These are phyloP conservation scores for Fraxinus ornus DNA, from an alignment of 305 asterid species.

Conservation along the genomic window DNA sequence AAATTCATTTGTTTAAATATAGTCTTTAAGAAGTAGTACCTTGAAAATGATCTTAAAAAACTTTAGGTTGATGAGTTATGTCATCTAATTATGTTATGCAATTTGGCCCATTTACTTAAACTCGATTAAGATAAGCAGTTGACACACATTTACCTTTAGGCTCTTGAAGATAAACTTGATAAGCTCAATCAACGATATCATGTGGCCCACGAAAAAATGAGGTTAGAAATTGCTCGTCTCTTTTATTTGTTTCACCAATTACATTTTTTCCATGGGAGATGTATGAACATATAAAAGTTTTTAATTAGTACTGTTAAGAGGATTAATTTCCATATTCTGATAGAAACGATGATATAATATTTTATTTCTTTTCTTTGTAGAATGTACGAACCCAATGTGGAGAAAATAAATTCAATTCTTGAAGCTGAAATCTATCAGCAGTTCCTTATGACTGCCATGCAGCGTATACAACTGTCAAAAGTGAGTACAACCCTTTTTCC, in stretches of 20 bases:
- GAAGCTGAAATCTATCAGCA: conserved; percentile 58
- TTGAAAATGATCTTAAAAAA: not conserved
- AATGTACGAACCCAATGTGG: conserved; percentile 48
- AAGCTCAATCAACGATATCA: conserved; percentile 41
- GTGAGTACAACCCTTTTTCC: conserved; percentile 22
- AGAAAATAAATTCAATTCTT: conserved; percentile 42
- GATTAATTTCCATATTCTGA: not conserved
- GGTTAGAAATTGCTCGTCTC: conserved; percentile 27
- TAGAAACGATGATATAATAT: not conserved
- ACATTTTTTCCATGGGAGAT: not conserved
- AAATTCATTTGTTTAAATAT: not conserved
- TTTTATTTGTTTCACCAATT: not conserved
- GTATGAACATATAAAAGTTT: not conserved
- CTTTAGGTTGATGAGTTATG: not conserved
- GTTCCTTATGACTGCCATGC: conserved; percentile 49
- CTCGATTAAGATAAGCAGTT: not conserved
- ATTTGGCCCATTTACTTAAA: not conserved
- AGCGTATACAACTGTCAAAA: conserved; percentile 40
- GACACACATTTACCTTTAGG: conserved; percentile 26
- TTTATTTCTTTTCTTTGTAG: conserved; percentile 19
- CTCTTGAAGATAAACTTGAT: conserved; percentile 52
- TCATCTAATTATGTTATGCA: not conserved
- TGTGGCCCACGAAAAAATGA: conserved; percentile 49
- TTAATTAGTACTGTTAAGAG: not conserved
- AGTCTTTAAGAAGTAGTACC: not conserved